Conservation (phyloP, 2,329 filamentous ascomycete species). For the Cladosporium phlei region DNA sequence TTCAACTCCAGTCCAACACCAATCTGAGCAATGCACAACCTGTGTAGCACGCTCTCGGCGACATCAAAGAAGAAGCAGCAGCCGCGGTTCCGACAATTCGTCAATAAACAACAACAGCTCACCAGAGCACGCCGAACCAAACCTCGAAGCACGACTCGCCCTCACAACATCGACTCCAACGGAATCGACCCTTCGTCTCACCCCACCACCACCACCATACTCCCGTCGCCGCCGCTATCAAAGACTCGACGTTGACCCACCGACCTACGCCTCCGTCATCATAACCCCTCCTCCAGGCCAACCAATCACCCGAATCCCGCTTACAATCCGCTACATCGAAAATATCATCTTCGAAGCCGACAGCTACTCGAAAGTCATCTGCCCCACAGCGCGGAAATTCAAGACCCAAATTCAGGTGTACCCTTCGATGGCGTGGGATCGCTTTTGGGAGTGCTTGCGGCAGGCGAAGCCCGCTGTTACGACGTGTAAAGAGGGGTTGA, state of each 20-base stretch:
- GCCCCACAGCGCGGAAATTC: conserved; percentile 3
- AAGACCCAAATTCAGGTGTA: neutral
- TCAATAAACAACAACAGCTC: neutral
- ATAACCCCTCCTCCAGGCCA: neutral
- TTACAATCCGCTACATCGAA: conserved; percentile 6
- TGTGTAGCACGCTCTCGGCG: neutral
- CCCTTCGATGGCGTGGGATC: conserved; percentile 4
- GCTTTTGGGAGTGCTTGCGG: conserved; percentile 2
- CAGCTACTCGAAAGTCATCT: conserved; percentile 4
- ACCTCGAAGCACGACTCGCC: neutral
- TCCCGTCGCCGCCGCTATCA: conserved; percentile 2
- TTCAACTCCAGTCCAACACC: neutral
- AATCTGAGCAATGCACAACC: neutral
- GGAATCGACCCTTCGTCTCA: neutral
- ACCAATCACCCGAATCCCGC: neutral
- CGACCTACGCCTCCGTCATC: neutral
- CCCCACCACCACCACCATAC: conserved; percentile 7
- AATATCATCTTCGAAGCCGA: conserved; percentile 6
- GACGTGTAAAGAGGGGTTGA: neutral
- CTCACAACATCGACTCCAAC: neutral
- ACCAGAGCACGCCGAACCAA: neutral
- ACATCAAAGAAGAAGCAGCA: neutral
- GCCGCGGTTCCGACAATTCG: neutral
- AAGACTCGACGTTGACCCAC: neutral
- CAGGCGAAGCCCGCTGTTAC: conserved; percentile 3